Evolutionary conservation across 2,329 filamentous ascomycete genomes (phyloP), one percentile per base, ranked within the genome.

Genomic region (Phoma herbarum): DNA sequence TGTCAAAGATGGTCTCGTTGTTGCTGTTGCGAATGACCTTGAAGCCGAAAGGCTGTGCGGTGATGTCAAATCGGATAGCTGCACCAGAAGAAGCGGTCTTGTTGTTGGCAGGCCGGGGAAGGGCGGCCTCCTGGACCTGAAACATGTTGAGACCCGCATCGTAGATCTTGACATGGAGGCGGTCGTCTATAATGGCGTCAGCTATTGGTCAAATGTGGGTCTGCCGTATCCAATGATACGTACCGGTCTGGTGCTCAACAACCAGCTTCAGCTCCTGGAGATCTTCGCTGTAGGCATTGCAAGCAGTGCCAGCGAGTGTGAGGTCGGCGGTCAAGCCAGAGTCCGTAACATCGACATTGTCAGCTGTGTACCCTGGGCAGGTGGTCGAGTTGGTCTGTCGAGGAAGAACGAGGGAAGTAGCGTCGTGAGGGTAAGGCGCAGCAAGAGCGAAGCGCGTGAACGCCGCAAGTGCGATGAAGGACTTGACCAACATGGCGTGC

Each of bases 161-260:
- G 62, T 88, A 86, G 55, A 93, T 91, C 68, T 90, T 85, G 70
- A 93, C 87, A 70, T 92, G 90, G 3, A 93, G 83, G n/a, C 90
- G 87, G 22, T 84, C 81, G 43, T 86, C 88, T 89, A 35, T 43
- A 70, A 57, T 59, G 14, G n/a, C 20, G 31, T 58, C 39, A 53
- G 31, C 4, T 35, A 33, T 35, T 47, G 20, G 8, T 33, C 26
- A 23, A 26, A 23, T 29, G 31, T 22, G 23, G 23, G 6, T 12
- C 22, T 22, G n/a, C 18, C 3, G 20, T 18, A 2, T 6, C 8
- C 16, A 12, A 16, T 23, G 35, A 5, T 6, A 66, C 76, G 65
- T 71, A 88, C 86, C 80, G 35, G 82, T 85, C 68, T 90, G 83
- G 68, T 88, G 88, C 62, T 87, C 84, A 16, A 89, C 87, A 8